Percentiles rank a stretch among this genome's conserved stretches.
These are phyloP conservation scores for Neurospora tetraspora DNA, from an alignment of 495 filamentous ascomycete species.

Conservation along the genomic window DNA sequence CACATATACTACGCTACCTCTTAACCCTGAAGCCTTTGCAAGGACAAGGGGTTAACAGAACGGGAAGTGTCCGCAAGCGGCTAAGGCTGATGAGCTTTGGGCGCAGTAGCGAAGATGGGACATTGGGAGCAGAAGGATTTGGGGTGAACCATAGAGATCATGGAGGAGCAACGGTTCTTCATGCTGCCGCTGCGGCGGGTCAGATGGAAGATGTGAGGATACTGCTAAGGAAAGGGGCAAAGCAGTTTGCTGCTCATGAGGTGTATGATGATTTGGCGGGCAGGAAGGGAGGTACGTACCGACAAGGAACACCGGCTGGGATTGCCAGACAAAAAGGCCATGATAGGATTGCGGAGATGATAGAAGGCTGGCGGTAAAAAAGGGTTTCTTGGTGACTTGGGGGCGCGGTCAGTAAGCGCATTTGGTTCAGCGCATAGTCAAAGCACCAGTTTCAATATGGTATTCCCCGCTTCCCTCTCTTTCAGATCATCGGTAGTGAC, in stretches of 20 bases:
- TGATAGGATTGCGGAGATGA: not conserved
- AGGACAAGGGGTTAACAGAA: not conserved
- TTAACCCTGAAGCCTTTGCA: not conserved
- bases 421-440: not conserved
- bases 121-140: not conserved
- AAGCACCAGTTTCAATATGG: not conserved
- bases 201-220: slow-evolving; percentile 3
- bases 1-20: slow-evolving; percentile 4
- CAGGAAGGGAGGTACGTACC: not conserved
- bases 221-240: slow-evolving; percentile 9
- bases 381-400: not conserved
- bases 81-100: not conserved
- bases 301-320: slow-evolving; percentile 9
- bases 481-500: not conserved
- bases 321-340: slow-evolving; percentile 7
- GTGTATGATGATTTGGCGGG: slow-evolving; percentile 4
- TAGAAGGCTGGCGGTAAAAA: slow-evolving; percentile 4
- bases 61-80: not conserved
- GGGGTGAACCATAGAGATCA: slow-evolving; percentile 11
- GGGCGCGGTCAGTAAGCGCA: not conserved
- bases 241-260: slow-evolving; percentile 5
- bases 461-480: not conserved
- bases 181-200: slow-evolving; percentile 5
- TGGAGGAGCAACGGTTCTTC: slow-evolving; percentile 10
- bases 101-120: not conserved